Base-by-base conservation (phyloP, 495 filamentous ascomycete species). In the Hyaloscypha variabilis region DNA sequence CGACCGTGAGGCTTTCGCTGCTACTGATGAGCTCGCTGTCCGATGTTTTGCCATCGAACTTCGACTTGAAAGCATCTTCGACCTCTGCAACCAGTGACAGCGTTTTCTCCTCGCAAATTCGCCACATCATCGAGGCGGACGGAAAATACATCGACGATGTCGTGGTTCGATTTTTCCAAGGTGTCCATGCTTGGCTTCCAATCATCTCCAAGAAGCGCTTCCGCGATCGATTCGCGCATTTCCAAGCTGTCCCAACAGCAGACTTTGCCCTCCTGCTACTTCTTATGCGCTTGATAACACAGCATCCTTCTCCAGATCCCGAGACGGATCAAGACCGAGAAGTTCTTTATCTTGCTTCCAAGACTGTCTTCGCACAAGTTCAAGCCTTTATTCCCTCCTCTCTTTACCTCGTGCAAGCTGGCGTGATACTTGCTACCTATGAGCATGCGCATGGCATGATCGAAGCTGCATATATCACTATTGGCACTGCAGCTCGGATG, bases 201-300 rank as follows among this genome's bases (percentile, higher is more conserved):
- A 74, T 81, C n/a, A 63, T 79, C 28, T 78, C 77, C 1, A 69
- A 68, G 2, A 65, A 56, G 17, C 69, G 72, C 8, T 78, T 79
- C 67, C 62, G 74, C 13, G 39, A 69, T 13, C 65, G 65, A 6
- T 58, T 77, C 2, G 62, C 67, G 8, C 57, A 66, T 8, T 71
- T 69, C 14, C 67, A 62, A n/a, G 46, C 62, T 39, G 34, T 26
- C 29, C 39, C 72, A 58, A 23, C 68, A 14, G 71, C 73, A 31
- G 70, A 70, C 55, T 76, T 77, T 58, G 74, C 78, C 0, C 63
- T 77, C 11, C 59, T 79, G 2, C 67, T 81, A 6, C 68, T 79
- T 2, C 54, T 63, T 24, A 79, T 81, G 64, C 72, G 71, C 28
- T 58, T 81, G n/a, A 62, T 75, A 55, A 72, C 73, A 2, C 73